A percentile compares a stretch with the other conserved stretches of the same genome.
Evolutionary conservation across 2,329 filamentous ascomycete genomes (phyloP).

Genomic region (Aspergillus sp.): DNA sequence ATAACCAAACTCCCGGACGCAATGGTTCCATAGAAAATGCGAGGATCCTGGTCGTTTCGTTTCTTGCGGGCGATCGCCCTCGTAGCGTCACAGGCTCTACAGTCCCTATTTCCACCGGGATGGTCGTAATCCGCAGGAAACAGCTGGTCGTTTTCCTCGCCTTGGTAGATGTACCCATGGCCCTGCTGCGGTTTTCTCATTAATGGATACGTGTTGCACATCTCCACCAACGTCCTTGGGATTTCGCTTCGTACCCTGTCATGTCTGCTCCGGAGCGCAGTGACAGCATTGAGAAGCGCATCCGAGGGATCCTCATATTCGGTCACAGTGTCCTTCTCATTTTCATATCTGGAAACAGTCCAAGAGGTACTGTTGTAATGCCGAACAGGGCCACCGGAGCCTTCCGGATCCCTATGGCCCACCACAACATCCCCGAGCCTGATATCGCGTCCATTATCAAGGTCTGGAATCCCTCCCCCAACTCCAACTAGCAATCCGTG

Average conservation of each 20-base stretch:
- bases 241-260: background rate
- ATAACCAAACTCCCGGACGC: background rate
- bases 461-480: background rate
- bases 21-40: background rate
- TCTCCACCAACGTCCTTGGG: background rate
- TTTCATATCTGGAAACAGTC: background rate
- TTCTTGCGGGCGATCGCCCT: background rate
- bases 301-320: background rate
- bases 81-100: background rate
- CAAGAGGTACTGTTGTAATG: background rate
- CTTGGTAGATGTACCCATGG: background rate
- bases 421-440: background rate
- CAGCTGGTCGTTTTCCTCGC: background rate
- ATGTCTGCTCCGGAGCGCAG: background rate
- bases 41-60: background rate
- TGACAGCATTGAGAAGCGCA: background rate
- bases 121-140: background rate
- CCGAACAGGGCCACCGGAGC: background rate
- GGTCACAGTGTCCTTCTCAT: background rate
- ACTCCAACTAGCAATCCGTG: background rate
- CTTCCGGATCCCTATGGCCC: background rate
- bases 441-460: background rate
- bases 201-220: background rate
- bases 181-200: background rate
- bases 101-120: background rate